Base-by-base conservation (phyloP, 768 basidiomycete species). In the Kwoniella botswanensis region DNA sequence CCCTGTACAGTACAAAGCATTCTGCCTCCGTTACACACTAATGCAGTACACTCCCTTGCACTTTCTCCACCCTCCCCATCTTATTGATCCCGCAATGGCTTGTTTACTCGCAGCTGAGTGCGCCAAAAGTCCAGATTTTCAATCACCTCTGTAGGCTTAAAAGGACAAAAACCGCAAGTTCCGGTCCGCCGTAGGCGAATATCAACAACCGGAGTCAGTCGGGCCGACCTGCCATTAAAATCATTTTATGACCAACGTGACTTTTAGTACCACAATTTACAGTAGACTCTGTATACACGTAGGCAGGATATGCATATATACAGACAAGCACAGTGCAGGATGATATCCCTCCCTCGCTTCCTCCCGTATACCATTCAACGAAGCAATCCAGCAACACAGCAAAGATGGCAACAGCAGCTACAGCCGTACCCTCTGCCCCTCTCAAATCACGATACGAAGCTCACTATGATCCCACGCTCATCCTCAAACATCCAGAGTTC, bases 401-500 rank as follows among this genome's bases (percentile, higher is more conserved):
- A 35, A 35, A 35, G 35, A 50, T 50, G 46, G 46, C 57, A 22
- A 46, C 65, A 43, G 56, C 65, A 26, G 65, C 56, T 18, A 54
- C 41, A 56, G n/a, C 65, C 13, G 56, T 54, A 29, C 43, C 65
- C 35, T 42, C 18, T 13, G 29, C 65, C 13, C 43, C 65, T 22
- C 55, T 58, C 6, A 56, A 57, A 35, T 71, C 77, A 24, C 69
- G 73, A 68, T 78, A 76, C 59, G 75, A 78, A 62, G 42, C 63
- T 12, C 76, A 71, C 35, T 85, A 83, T 71, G 79, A 85, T 72
- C 84, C 85, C 5, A 21, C 22, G 17, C 72, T 69, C 63, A 74
- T 84, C 41, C 80, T 85, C 59, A 63, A 81, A 5, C 73, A 79
- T 70, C 80, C 83, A 11, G 80, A 82, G 29, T 85, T 84, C 76